These are phyloP conservation scores for Cystobasidiaceae sp. DNA, from an alignment of 1,284 basidiomycete species.

Conservation along the genomic window DNA sequence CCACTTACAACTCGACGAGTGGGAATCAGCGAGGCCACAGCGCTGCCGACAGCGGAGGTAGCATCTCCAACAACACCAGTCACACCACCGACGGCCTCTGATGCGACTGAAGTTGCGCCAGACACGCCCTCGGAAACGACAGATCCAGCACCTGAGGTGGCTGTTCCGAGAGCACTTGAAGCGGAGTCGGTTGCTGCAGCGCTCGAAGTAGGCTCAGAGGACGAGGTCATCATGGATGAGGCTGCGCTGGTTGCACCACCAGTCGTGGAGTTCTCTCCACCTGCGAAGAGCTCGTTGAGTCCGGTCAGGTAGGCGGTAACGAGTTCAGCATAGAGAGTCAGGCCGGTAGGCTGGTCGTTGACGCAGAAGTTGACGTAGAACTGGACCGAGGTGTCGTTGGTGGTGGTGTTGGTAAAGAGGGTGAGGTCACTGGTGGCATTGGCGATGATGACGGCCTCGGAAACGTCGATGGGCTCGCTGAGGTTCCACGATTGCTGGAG, in stretches of 20 bases:
- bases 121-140: not conserved
- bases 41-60: constrained; percentile 48
- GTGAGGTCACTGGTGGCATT: constrained; percentile 86
- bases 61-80: constrained; percentile 30
- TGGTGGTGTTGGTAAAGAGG: constrained; percentile 73
- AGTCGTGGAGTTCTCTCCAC: constrained; percentile 6
- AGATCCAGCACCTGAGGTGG: not conserved
- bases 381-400: constrained; percentile 27
- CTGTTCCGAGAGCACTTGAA: constrained; percentile 5
- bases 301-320: constrained; percentile 27
- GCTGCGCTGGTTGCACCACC: not conserved
- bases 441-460: constrained; percentile 86
- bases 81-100: constrained; percentile 30
- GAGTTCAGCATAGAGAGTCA: constrained; percentile 16
- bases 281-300: constrained; percentile 10
- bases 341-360: constrained; percentile 20
- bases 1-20: not conserved
- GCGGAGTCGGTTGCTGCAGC: constrained; percentile 33
- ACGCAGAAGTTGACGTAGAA: constrained; percentile 30
- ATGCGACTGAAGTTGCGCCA: not conserved
- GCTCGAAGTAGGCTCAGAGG: constrained; percentile 29
- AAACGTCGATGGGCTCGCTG: constrained; percentile 72
- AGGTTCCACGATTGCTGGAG: constrained; percentile 23
- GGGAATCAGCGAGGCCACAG: constrained; percentile 58
- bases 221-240: constrained; percentile 17